Conservation (phyloP, 2,329 filamentous ascomycete species). For the Xylaria sp. region DNA sequence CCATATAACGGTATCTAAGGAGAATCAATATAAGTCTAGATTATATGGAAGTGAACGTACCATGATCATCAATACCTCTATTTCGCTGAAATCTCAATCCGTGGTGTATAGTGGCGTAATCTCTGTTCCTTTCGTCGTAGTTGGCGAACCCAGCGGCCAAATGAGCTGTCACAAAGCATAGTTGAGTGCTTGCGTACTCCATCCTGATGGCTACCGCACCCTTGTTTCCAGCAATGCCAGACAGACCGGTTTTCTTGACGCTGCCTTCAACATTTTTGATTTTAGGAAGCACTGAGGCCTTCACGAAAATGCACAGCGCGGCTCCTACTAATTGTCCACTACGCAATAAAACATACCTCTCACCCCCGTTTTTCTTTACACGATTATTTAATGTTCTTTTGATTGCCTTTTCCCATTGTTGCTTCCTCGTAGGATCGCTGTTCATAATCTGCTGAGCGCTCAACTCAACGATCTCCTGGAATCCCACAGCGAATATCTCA, state of each 20-base stretch:
- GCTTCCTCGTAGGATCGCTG: constrained; percentile 86
- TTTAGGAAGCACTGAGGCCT: constrained; percentile 75
- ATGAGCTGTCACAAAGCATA: constrained; percentile 97
- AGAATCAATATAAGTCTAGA: constrained; percentile 29
- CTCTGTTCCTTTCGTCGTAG: constrained; percentile 93
- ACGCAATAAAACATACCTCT: constrained; percentile 87
- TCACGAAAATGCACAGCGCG: constrained; percentile 91
- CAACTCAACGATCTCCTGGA: constrained; percentile 98
- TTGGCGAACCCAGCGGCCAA: constrained; percentile 95
- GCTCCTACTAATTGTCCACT: constrained; percentile 96
- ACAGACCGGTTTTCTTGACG: constrained; percentile 94
- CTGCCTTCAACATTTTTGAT: constrained; percentile 98
- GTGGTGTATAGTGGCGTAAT: constrained; percentile 88
- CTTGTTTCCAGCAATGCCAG: constrained; percentile 97
- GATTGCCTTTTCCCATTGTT: constrained; percentile 87
- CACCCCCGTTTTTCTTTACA: constrained; percentile 70
- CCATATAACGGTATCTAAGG: constrained; percentile 81
- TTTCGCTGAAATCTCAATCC: constrained; percentile 93
- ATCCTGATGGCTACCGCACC: constrained; percentile 96
- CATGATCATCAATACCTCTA: constrained; percentile 89
- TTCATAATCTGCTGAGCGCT: constrained; percentile 99
- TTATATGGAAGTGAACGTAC: constrained; percentile 52
- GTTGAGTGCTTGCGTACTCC: constrained; percentile 89
- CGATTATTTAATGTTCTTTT: constrained; percentile 79
- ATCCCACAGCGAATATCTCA: constrained; percentile 88